phyloP scores from a whole-genome alignment of 352 stramenopile genomes.

The Achlya hypogyna region DNA sequence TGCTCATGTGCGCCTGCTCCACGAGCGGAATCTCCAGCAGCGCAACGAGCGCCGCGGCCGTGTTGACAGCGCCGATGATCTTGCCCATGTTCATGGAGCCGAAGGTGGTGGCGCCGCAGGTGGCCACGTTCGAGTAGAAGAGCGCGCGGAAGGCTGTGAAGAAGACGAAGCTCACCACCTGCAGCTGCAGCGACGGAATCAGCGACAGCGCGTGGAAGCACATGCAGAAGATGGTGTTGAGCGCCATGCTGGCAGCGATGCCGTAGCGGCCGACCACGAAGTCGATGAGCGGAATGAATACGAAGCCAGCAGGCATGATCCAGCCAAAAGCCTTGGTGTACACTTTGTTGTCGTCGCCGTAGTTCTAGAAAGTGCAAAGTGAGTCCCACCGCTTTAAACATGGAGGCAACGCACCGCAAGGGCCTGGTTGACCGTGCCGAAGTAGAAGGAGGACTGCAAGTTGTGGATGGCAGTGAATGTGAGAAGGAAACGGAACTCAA shows the following conservation, averaged over 20 bases:
- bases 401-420: neutral
- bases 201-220: neutral
- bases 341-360: neutral
- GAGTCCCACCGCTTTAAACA: neutral
- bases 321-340: slow-evolving; percentile 18
- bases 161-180: slow-evolving; percentile 13
- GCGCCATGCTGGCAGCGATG: neutral
- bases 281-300: slow-evolving; percentile 18
- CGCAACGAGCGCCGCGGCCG: neutral
- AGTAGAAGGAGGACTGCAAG: slow-evolving; percentile 1
- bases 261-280: neutral
- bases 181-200: slow-evolving; percentile 2
- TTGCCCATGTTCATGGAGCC: slow-evolving; percentile 11
- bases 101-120: slow-evolving; percentile 9
- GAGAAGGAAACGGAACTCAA: slow-evolving; percentile 1
- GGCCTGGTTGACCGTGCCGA: neutral
- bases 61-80: slow-evolving; percentile 11
- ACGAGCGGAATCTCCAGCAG: slow-evolving; percentile 11
- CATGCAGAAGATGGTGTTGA: slow-evolving; percentile 2
- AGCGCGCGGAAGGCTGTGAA: slow-evolving; percentile 15
- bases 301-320: slow-evolving; percentile 14
- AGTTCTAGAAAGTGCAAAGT: neutral
- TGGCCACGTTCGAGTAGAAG: slow-evolving; percentile 8
- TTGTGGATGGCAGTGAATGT: neutral
- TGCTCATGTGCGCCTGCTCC: neutral